Evolutionary conservation across 192 early-diverging fungal genomes (phyloP).

Genomic region (Cetraspora pellucida): DNA sequence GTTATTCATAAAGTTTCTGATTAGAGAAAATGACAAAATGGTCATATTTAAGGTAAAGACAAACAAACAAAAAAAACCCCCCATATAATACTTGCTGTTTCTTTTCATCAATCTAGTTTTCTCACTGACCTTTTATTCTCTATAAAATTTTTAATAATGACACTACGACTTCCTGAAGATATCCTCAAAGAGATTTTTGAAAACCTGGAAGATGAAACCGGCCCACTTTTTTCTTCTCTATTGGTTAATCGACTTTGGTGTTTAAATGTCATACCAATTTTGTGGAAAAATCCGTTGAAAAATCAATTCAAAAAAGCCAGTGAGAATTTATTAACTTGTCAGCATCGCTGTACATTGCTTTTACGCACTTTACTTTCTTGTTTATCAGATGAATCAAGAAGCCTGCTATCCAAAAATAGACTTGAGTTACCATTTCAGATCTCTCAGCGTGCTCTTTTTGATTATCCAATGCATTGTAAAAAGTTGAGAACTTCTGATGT

Average conservation of each 20-base stretch:
- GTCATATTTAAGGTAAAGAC: too few species aligned
- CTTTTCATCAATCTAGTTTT: too few species aligned
- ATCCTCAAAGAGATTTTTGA: not conserved
- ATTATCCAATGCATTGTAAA: not conserved
- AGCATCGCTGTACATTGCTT: not conserved
- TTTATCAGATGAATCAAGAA: not conserved
- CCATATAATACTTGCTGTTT: too few species aligned
- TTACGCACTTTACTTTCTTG: not conserved
- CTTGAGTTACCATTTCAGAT: not conserved
- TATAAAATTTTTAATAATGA: not conserved
- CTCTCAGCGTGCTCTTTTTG: not conserved
- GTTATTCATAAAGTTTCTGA: too few species aligned
- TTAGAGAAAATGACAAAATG: too few species aligned
- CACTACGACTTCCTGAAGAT: not conserved
- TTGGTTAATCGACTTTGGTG: not conserved
- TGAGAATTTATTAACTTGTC: not conserved
- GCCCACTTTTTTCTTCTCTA: not conserved
- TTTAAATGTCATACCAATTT: not conserved
- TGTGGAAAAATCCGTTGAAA: constrained; percentile 8
- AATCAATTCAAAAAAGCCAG: not conserved
- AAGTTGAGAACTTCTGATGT: not conserved
- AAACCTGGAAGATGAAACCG: not conserved
- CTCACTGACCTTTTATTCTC: too few species aligned
- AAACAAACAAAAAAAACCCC: too few species aligned
- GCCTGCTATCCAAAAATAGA: not conserved